A percentile compares a stretch with the other conserved stretches of the same genome.
Conservation (phyloP, 1,139 yeast species). For the Suhomyces taliae region DNA sequence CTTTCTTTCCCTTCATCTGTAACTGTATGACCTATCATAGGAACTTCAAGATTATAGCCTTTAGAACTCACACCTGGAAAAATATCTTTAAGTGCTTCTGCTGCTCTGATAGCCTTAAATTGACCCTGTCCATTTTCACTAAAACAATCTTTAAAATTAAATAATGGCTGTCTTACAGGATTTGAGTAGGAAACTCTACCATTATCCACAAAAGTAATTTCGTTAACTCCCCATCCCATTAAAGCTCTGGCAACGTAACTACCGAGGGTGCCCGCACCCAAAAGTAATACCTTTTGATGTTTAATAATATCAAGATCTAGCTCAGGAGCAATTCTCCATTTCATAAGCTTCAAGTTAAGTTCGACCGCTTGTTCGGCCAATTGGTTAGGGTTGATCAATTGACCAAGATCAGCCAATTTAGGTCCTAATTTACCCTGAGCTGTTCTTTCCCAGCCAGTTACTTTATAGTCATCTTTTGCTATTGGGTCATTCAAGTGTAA, state of each 20-base stretch:
- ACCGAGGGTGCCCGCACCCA: conserved; percentile 98
- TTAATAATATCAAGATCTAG: conserved; percentile 66
- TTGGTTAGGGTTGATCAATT: conserved; percentile 74
- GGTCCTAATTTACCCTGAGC: conserved; percentile 73
- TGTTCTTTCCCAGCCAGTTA: conserved; percentile 91
- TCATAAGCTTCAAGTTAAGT: conserved; percentile 86
- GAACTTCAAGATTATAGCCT: conserved; percentile 72
- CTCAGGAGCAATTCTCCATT: conserved; percentile 91
- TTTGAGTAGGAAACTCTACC: conserved; percentile 88
- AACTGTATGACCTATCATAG: conserved; percentile 93
- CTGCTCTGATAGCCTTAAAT: conserved; percentile 75
- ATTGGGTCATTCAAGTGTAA: conserved; percentile 20
- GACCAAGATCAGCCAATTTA: conserved; percentile 76
- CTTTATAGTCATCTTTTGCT: conserved; percentile 25
- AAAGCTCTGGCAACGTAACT: conserved; percentile 84
- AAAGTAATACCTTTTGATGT: conserved; percentile 60
- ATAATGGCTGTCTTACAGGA: conserved; percentile 93
- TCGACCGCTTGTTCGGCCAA: conserved; percentile 92
- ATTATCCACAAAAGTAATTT: conserved; percentile 84
- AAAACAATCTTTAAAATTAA: conserved; percentile 71
- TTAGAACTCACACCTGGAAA: conserved; percentile 72
- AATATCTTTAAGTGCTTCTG: conserved; percentile 64
- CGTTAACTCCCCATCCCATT: conserved; percentile 90
- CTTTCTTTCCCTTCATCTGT: conserved; percentile 52
- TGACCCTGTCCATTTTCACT: conserved; percentile 60